Conservation (phyloP, 306 rosid genomes). For the Vigna mungo region DNA sequence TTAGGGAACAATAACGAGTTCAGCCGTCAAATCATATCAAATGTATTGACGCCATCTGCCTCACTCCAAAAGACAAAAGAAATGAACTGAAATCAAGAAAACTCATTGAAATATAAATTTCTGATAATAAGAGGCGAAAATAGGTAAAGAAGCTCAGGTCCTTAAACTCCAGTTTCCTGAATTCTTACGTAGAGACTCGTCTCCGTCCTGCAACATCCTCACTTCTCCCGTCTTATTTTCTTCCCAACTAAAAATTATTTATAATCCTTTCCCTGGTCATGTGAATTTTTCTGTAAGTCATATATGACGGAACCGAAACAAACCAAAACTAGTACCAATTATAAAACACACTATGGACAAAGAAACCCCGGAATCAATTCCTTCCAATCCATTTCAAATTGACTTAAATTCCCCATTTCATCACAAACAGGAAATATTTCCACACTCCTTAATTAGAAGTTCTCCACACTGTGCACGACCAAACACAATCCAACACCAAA, state of each 20-base stretch:
- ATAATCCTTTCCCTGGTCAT: slow-evolving; percentile 12
- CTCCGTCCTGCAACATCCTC: neutral
- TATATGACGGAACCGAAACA: slow-evolving; percentile 8
- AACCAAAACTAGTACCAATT: neutral
- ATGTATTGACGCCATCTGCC: neutral
- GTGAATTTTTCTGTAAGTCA: neutral
- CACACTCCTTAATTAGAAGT: slow-evolving; percentile 8
- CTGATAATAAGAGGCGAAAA: neutral
- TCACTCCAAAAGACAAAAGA: neutral
- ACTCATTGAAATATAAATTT: neutral
- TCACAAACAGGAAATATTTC: neutral
- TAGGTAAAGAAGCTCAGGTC: neutral
- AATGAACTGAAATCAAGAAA: slow-evolving; percentile 2
- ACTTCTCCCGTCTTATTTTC: neutral
- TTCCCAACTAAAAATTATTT: neutral
- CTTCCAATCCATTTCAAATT: slow-evolving; percentile 2
- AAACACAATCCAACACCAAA: neutral
- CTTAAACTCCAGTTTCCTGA: neutral
- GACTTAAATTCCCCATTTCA: slow-evolving; percentile 31
- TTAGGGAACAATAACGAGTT: slow-evolving; percentile 5
- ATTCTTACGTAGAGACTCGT: neutral
- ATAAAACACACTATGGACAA: neutral
- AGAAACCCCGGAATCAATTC: slow-evolving; percentile 5
- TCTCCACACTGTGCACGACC: neutral
- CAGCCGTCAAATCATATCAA: neutral